A percentile compares a stretch with the other conserved stretches of the same genome.
Conservation (phyloP, 2,329 filamentous ascomycete species). For the Anisogramma anomala region DNA sequence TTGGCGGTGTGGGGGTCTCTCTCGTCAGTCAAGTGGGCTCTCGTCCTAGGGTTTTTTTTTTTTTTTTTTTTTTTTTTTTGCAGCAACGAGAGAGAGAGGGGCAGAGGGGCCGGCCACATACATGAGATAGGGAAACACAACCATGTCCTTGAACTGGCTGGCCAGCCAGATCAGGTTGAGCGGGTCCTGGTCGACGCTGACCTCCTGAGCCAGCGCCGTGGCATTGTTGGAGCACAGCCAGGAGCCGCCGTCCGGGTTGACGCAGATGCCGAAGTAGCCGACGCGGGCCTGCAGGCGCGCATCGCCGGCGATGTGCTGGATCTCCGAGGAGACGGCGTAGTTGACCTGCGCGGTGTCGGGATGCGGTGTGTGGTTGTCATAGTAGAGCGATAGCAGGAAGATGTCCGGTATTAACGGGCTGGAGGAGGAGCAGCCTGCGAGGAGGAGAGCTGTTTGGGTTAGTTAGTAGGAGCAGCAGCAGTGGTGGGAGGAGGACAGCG, state of each 20-base stretch:
- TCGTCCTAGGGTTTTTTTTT: no score
- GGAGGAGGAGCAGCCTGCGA: constrained; percentile 93
- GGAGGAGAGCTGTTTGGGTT: constrained; percentile 57
- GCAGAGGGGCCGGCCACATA: constrained; percentile 33
- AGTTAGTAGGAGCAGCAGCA: not conserved
- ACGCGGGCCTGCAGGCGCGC: constrained; percentile 83
- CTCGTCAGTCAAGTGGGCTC: no score
- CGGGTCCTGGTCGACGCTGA: constrained; percentile 85
- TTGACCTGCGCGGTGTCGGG: constrained; percentile 83
- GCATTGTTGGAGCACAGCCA: constrained; percentile 98
- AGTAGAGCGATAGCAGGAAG: constrained; percentile 97
- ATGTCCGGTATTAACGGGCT: constrained; percentile 91
- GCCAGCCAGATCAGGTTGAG: constrained; percentile 96
- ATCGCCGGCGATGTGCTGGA: constrained; percentile 77
- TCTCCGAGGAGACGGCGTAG: constrained; percentile 73
- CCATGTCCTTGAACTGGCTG: constrained; percentile 93
- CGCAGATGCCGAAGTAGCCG: constrained; percentile 95
- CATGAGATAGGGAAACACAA: constrained; percentile 96
- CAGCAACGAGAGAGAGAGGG: not conserved
- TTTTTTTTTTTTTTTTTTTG: constrained; percentile 16
- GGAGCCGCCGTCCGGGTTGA: constrained; percentile 78
- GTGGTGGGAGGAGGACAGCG: not conserved
- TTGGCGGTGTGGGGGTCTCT: no score
- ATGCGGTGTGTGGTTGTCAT: constrained; percentile 69
- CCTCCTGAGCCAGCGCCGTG: constrained; percentile 78